Evolutionary conservation across 345 rosid species (phyloP), one percentile per base, ranked within the genome.

Genomic region (Moricandia moricandioides): DNA sequence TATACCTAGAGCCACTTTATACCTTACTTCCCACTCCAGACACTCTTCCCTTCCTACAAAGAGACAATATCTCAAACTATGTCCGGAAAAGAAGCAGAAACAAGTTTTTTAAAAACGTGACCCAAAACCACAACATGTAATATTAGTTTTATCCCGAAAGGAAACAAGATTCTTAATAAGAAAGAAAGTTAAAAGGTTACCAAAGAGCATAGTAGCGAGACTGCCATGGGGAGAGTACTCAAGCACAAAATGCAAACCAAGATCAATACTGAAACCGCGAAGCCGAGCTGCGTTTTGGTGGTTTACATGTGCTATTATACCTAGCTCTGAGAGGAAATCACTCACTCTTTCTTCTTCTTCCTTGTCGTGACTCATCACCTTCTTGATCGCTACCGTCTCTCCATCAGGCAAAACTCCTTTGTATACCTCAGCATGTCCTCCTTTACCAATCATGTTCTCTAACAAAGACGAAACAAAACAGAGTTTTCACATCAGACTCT

Each of bases 221-320:
- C 97, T 94, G 49, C 98, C 98, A 5, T 86, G 85, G 0, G 88
- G 88, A 31, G 88, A 85, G 78, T 74, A 94, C 79, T 87, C 93
- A 17, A 94, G 97, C 70, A 91, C 93, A 73, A 94, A 92, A 81
- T 89, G 91, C 74, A 93, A 78, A 52, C 92, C 98, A 0, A 84
- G 78, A 31, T 93, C 97, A 3, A 83, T 56, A 73, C 98, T 84
- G 73, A 88, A 94, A 56, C 98, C 98, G 0, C 88, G 82, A 69
- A 94, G 83, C 17, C 77, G 81, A 61, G 98, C 97, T 27, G 97
- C 95, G 79, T 91, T 89, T 1, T 84, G 91, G 51, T 94, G 97
- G 78, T 88, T 86, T 0, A 94, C 87, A 64, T 94, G 97, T n/a
- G 98, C 98, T 43, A 94, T 87, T 49, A 93, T 93, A 75, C 98